Evolutionary conservation across 129 eudicot genomes (phyloP).

Genomic region (Rutidosis leptorrhynchoides): DNA sequence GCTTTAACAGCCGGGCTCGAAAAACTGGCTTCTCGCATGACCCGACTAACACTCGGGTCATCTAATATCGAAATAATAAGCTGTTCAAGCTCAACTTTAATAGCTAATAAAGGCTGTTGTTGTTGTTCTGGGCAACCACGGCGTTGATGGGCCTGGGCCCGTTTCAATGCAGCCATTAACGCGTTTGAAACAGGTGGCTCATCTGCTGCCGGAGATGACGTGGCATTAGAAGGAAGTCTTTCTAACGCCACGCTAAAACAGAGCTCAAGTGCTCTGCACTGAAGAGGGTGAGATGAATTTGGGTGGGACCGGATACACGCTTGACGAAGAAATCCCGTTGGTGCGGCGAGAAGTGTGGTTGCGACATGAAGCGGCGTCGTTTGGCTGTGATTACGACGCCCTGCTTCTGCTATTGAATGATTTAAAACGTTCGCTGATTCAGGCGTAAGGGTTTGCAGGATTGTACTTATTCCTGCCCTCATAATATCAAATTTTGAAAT

Average conservation of each 20-base stretch:
- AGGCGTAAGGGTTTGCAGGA: conserved; percentile 37
- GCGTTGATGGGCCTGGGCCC: conserved; percentile 84
- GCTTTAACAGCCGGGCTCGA: conserved; percentile 94
- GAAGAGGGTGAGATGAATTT: conserved; percentile 86
- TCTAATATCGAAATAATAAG: conserved; percentile 69
- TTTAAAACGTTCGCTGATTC: conserved; percentile 68
- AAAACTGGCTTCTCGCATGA: conserved; percentile 92
- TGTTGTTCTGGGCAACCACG: conserved; percentile 86
- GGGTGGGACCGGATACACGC: conserved; percentile 95
- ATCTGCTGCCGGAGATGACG: conserved; percentile 22
- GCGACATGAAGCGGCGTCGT: conserved; percentile 98
- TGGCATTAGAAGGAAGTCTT: conserved; percentile 56
- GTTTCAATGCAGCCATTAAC: conserved; percentile 74
- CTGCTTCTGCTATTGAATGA: conserved; percentile 86
- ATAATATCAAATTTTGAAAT: conserved; percentile 3
- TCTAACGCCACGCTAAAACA: conserved; percentile 89
- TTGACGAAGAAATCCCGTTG: conserved; percentile 69
- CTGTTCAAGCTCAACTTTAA: conserved; percentile 75
- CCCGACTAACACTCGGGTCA: conserved; percentile 95
- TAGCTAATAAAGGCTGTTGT: conserved; percentile 88
- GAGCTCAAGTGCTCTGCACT: conserved; percentile 87
- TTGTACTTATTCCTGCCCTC: conserved; percentile 31
- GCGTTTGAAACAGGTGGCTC: conserved; percentile 95
- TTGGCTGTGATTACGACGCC: conserved; percentile 86
- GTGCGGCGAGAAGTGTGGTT: conserved; percentile 79